Conservation (phyloP, 1,139 yeast genomes). For the Eremothecium coryli region DNA sequence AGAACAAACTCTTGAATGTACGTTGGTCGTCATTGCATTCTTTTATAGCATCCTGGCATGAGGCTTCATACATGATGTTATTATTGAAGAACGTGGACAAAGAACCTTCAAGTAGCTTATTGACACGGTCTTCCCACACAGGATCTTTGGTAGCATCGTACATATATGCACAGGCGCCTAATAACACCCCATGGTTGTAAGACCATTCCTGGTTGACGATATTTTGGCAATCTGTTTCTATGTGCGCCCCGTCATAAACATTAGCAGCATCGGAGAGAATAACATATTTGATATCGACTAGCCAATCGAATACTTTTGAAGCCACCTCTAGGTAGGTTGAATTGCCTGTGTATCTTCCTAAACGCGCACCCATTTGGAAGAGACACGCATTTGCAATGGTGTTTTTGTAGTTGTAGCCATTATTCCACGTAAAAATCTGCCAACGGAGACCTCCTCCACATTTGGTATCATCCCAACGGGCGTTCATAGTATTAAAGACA, state of each 20-base stretch:
- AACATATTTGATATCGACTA: constrained; percentile 51
- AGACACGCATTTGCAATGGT: constrained; percentile 85
- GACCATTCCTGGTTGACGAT: constrained; percentile 48
- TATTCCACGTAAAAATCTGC: constrained; percentile 94
- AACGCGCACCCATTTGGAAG: constrained; percentile 78
- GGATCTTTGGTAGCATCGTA: constrained; percentile 56
- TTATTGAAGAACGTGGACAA: constrained; percentile 49
- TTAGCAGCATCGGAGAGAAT: constrained; percentile 39
- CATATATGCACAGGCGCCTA: constrained; percentile 53
- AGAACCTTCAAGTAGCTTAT: constrained; percentile 45
- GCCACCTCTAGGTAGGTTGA: constrained; percentile 71
- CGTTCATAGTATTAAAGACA: constrained; percentile 80
- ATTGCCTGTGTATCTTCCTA: constrained; percentile 74
- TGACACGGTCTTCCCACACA: constrained; percentile 60
- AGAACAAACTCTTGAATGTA: constrained; percentile 73
- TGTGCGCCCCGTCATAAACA: constrained; percentile 54
- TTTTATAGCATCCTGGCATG: constrained; percentile 55
- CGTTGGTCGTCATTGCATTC: constrained; percentile 84
- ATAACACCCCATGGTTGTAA: constrained; percentile 51
- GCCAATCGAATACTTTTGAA: constrained; percentile 76
- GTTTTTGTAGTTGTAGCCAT: constrained; percentile 89
- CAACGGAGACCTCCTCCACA: constrained; percentile 91
- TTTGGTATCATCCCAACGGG: constrained; percentile 67
- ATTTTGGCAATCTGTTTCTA: constrained; percentile 40
- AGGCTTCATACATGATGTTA: constrained; percentile 63